These are phyloP conservation scores for Leishmania arabica DNA, from an alignment of 208 protist genomes.

Conservation along the genomic window DNA sequence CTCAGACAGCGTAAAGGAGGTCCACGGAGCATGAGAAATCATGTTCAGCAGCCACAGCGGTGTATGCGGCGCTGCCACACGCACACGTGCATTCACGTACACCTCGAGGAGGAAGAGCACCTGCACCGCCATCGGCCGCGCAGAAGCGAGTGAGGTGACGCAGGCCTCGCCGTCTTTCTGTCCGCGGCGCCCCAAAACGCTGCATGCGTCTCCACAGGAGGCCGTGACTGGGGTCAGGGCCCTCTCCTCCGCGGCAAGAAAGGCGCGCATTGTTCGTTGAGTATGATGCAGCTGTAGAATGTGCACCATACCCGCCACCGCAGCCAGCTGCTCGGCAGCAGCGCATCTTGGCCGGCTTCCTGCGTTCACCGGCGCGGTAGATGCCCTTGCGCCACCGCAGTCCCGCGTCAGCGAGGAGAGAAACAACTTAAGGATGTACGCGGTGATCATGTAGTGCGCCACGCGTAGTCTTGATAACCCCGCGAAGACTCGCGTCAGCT, in stretches of 20 bases:
- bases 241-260: slow-evolving; percentile 21
- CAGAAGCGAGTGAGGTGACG: neutral
- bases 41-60: slow-evolving; percentile 9
- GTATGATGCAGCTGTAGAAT: slow-evolving; percentile 26
- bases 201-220: neutral
- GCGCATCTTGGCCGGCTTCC: neutral
- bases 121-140: neutral
- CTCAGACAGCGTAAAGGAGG: slow-evolving; percentile 1
- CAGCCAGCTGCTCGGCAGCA: neutral
- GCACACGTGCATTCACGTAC: slow-evolving; percentile 10
- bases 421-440: slow-evolving; percentile 44
- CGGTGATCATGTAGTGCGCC: slow-evolving; percentile 39
- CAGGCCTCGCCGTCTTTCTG: neutral
- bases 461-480: slow-evolving; percentile 40
- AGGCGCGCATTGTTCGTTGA: slow-evolving; percentile 28
- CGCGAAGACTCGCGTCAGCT: slow-evolving; percentile 33
- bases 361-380: neutral
- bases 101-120: slow-evolving; percentile 28
- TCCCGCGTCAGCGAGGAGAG: neutral
- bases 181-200: neutral
- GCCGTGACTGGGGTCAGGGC: neutral
- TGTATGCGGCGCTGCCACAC: slow-evolving; percentile 15
- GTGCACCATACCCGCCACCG: slow-evolving; percentile 10
- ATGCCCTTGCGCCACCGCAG: neutral
- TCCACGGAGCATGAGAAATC: neutral